These are phyloP conservation scores for Potentilla sterilis DNA, from an alignment of 306 rosid species.

Conservation along the genomic window DNA sequence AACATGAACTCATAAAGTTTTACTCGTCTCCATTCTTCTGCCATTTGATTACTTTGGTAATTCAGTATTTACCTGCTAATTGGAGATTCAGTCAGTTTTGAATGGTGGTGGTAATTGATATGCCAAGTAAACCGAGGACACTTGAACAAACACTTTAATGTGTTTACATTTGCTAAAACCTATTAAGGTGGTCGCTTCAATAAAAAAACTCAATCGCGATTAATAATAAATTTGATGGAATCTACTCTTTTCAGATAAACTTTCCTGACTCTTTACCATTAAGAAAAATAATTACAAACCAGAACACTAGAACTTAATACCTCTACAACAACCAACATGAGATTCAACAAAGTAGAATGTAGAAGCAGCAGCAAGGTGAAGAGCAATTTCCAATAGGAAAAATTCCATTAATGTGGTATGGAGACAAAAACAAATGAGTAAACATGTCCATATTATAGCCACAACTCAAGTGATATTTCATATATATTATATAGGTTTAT, in stretches of 20 bases:
- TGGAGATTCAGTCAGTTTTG: neutral
- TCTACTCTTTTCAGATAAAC: too few species aligned
- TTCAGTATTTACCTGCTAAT: neutral
- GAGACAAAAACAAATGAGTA: neutral
- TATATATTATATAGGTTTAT: neutral
- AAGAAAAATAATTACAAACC: too few species aligned
- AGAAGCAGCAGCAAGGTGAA: neutral
- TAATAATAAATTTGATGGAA: too few species aligned
- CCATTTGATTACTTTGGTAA: neutral
- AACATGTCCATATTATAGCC: constrained; percentile 1
- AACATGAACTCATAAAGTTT: neutral
- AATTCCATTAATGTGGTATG: neutral
- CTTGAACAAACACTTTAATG: neutral
- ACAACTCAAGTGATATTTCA: neutral
- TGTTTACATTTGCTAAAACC: too few species aligned
- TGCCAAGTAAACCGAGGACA: neutral
- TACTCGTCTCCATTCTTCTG: neutral
- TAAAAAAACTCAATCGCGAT: too few species aligned
- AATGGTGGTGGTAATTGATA: neutral
- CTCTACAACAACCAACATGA: neutral
- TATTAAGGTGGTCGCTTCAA: too few species aligned
- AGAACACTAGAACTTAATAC: too few species aligned
- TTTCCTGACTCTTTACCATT: too few species aligned
- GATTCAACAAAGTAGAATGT: neutral
- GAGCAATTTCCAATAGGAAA: neutral